Percentiles rank a stretch among this genome's conserved stretches.
phyloP scores from a whole-genome alignment of 1,284 basidiomycete species.

The Xerocomus amazonicus region DNA sequence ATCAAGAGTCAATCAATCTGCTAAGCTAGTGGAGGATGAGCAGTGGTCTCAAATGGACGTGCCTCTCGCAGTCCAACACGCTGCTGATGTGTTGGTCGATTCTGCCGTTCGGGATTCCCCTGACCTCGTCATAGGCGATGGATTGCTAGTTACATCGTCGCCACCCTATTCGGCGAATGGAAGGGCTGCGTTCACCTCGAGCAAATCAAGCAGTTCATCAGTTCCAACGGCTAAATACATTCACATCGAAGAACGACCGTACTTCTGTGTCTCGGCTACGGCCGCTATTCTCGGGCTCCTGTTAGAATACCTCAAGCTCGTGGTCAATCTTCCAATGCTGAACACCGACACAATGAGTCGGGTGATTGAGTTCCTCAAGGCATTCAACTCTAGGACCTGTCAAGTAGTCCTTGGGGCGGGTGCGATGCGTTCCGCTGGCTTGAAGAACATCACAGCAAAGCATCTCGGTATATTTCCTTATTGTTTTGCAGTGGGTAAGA shows the following conservation, averaged over 20 bases:
- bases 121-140: slow-evolving; percentile 50
- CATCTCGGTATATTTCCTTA: slow-evolving; percentile 68
- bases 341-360: slow-evolving; percentile 94
- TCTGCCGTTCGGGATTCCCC: slow-evolving; percentile 80
- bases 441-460: slow-evolving; percentile 98
- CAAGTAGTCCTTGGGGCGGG: slow-evolving; percentile 98
- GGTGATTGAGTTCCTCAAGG: slow-evolving; percentile 93
- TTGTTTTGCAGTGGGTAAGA: slow-evolving; percentile 8
- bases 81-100: slow-evolving; percentile 74
- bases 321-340: slow-evolving; percentile 84
- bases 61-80: slow-evolving; percentile 58
- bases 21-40: slow-evolving; percentile 90
- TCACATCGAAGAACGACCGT: slow-evolving; percentile 78
- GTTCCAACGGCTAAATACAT: slow-evolving; percentile 62
- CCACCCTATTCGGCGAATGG: slow-evolving; percentile 21
- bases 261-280: slow-evolving; percentile 86
- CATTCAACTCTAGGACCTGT: slow-evolving; percentile 97
- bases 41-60: slow-evolving; percentile 83
- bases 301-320: slow-evolving; percentile 83
- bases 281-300: slow-evolving; percentile 74
- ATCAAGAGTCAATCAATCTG: slow-evolving; percentile 74
- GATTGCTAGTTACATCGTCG: slow-evolving; percentile 3
- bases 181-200: slow-evolving; percentile 22
- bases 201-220: slow-evolving; percentile 30
- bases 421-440: slow-evolving; percentile 94